A percentile compares a stretch with the other conserved stretches of the same genome.
Evolutionary conservation across 2,329 filamentous ascomycete species (phyloP).

Genomic region (Fusarium tricinctum): DNA sequence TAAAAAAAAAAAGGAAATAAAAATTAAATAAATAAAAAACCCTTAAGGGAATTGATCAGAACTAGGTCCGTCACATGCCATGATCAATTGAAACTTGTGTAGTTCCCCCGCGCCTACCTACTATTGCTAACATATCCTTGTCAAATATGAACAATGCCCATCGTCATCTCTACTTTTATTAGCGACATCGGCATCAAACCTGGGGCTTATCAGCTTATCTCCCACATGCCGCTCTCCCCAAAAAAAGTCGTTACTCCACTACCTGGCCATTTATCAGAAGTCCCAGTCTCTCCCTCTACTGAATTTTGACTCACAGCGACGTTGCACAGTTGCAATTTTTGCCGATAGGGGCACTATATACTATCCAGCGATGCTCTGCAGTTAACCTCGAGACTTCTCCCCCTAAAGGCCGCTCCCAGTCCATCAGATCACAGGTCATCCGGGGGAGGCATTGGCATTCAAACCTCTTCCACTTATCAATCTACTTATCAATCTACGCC

Average conservation of each 20-base stretch:
- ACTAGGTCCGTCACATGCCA: too few relatives aligned
- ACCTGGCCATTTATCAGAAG: conserved; percentile 33
- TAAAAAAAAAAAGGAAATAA: too few relatives aligned
- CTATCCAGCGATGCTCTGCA: conserved; percentile 43
- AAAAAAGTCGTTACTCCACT: conserved; percentile 35
- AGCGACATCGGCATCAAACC: conserved; percentile 44
- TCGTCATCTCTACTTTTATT: conserved; percentile 17
- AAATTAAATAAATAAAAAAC: too few relatives aligned
- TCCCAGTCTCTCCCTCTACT: conserved; percentile 11
- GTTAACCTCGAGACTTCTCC: conserved; percentile 37
- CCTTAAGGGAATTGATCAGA: too few relatives aligned
- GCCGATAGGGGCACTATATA: neutral
- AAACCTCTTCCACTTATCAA: conserved; percentile 26
- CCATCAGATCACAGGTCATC: conserved; percentile 33
- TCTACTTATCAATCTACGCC: conserved; percentile 1
- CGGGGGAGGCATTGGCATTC: conserved; percentile 36
- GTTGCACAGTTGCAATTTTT: conserved; percentile 3
- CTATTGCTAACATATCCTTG: neutral
- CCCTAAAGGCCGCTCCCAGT: conserved; percentile 39
- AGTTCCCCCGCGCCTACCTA: neutral
- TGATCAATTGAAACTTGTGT: too few relatives aligned
- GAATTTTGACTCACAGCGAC: conserved; percentile 38
- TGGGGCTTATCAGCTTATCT: conserved; percentile 50
- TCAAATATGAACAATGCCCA: conserved; percentile 9
- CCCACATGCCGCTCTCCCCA: conserved; percentile 14